These are phyloP conservation scores for Podospora pseudocomata DNA, from an alignment of 495 filamentous ascomycete genomes.

Conservation along the genomic window DNA sequence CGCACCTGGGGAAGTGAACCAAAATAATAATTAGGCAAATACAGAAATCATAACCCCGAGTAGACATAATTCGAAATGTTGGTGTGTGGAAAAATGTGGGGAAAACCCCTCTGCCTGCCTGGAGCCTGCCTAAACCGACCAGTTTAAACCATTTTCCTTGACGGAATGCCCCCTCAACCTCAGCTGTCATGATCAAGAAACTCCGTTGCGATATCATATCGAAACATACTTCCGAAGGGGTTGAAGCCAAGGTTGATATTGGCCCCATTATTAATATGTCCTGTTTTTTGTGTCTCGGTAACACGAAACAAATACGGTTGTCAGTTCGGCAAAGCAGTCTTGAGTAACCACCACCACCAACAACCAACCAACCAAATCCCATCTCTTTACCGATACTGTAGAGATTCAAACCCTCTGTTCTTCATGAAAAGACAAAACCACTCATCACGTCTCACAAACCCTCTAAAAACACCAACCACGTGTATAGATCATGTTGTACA, in stretches of 20 bases:
- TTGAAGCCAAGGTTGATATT: not conserved
- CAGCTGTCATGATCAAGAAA: not conserved
- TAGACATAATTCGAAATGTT: not conserved
- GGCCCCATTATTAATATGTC: not conserved
- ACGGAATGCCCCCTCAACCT: not conserved
- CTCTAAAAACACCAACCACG: not conserved
- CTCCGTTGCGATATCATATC: not conserved
- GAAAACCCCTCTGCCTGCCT: not conserved
- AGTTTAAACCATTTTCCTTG: not conserved
- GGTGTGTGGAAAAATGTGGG: not conserved
- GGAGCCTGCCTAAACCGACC: not conserved
- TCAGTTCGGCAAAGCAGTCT: not conserved
- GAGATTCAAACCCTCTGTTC: not conserved
- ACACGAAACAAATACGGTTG: not conserved
- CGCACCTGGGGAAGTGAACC: no score
- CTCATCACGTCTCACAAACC: not conserved
- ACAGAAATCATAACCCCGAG: not conserved
- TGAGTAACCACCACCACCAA: not conserved
- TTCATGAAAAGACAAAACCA: not conserved
- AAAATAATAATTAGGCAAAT: not conserved
- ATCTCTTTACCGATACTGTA: not conserved
- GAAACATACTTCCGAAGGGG: not conserved
- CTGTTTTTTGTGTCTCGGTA: not conserved
- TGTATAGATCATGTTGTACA: not conserved
- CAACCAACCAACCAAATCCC: not conserved